A percentile compares a stretch with the other conserved stretches of the same genome.
These are phyloP conservation scores for Sarocladiaceae sp. DNA, from an alignment of 2,329 filamentous ascomycete genomes.

Conservation along the genomic window DNA sequence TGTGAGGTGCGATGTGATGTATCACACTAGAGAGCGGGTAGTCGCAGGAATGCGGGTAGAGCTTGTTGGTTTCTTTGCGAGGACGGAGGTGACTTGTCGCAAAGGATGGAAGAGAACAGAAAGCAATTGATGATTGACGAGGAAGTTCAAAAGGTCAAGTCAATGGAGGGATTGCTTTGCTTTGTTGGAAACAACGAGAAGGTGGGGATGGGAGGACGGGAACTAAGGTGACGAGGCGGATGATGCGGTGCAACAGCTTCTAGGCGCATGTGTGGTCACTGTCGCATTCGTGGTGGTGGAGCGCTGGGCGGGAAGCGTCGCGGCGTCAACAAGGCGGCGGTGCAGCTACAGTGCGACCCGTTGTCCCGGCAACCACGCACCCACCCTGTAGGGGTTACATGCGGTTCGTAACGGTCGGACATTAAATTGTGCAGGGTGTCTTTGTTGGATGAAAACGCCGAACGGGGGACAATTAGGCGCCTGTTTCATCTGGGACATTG, in stretches of 20 bases:
- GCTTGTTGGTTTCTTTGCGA: too few species aligned
- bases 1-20: background rate
- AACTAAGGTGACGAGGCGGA: conserved; percentile 9
- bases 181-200: background rate
- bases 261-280: too few species aligned
- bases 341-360: background rate
- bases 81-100: too few species aligned
- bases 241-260: too few species aligned
- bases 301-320: background rate
- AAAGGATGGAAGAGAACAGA: background rate
- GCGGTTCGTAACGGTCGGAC: too few species aligned
- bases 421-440: too few species aligned
- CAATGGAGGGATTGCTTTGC: background rate
- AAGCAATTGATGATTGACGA: background rate
- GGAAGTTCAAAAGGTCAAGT: background rate
- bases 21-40: background rate
- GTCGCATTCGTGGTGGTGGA: background rate
- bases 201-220: background rate
- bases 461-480: background rate
- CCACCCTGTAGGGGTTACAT: background rate
- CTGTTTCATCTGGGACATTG: background rate
- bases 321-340: conserved; percentile 6
- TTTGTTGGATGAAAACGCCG: background rate
- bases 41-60: conserved; percentile 3
- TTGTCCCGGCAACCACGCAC: background rate